phyloP scores from a whole-genome alignment of 768 basidiomycete genomes.

The Leucocoprinus sp. region DNA sequence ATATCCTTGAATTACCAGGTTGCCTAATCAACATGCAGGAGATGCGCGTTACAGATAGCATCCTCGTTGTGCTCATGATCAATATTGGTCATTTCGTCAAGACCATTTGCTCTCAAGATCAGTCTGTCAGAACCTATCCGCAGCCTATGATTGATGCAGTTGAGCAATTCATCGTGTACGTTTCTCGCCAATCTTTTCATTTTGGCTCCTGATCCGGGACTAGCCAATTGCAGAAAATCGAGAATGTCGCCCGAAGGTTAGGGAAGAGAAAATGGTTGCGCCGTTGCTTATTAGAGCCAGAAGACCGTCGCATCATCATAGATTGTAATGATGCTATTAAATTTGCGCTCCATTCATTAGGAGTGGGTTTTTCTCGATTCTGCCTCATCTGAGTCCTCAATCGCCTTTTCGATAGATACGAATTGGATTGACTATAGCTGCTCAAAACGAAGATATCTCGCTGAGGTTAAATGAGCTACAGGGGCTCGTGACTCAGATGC shows the following conservation, averaged over 20 bases:
- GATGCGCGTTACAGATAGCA: not conserved
- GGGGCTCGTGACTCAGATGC: not conserved
- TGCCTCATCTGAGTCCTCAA: too few relatives aligned
- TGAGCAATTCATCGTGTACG: not conserved
- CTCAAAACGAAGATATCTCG: constrained; percentile 1
- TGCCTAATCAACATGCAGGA: constrained; percentile 1
- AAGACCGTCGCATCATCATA: not conserved
- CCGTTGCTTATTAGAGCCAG: not conserved
- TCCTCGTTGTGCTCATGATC: not conserved
- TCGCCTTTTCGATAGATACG: not conserved
- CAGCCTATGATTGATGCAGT: not conserved
- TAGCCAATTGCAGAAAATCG: not conserved
- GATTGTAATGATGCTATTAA: constrained; percentile 5
- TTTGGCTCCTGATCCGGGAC: not conserved
- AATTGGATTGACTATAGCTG: not conserved
- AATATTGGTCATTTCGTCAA: not conserved
- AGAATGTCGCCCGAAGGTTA: constrained; percentile 1
- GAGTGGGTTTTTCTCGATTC: not conserved
- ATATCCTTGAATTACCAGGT: not conserved
- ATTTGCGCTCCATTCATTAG: constrained; percentile 1
- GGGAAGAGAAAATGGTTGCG: not conserved
- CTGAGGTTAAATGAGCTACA: not conserved
- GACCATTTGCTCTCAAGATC: not conserved
- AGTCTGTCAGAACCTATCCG: not conserved
- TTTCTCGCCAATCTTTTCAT: not conserved